A percentile compares a stretch with the other conserved stretches of the same genome.
Conservation (phyloP, 208 protist species). For the Trypanosoma avium region DNA sequence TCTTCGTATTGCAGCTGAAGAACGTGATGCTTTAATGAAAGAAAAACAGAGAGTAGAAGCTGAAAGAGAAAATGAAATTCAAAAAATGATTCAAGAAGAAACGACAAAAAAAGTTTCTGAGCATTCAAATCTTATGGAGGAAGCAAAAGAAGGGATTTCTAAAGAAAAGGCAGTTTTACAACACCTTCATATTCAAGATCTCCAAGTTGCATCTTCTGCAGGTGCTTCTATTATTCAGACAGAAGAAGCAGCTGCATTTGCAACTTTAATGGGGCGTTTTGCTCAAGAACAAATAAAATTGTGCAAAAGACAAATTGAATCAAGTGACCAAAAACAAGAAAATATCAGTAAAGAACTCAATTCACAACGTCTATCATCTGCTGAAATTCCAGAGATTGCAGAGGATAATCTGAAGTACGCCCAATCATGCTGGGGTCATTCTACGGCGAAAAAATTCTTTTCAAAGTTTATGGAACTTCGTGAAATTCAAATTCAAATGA, state of each 20-base stretch:
- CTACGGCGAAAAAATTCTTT: slow-evolving; percentile 71
- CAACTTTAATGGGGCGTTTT: slow-evolving; percentile 35
- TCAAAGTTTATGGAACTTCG: slow-evolving; percentile 69
- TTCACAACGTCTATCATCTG: slow-evolving; percentile 27
- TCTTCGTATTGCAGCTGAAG: slow-evolving; percentile 43
- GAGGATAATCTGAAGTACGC: slow-evolving; percentile 60
- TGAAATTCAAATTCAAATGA: slow-evolving; percentile 49
- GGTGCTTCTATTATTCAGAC: slow-evolving; percentile 41
- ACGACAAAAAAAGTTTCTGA: slow-evolving; percentile 38
- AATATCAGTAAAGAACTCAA: slow-evolving; percentile 53
- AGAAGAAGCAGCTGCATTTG: slow-evolving; percentile 50
- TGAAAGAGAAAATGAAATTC: slow-evolving; percentile 25
- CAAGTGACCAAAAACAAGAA: slow-evolving; percentile 33
- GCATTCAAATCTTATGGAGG: slow-evolving; percentile 32
- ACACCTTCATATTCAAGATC: slow-evolving; percentile 32
- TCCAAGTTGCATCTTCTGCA: slow-evolving; percentile 37
- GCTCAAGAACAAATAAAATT: slow-evolving; percentile 34
- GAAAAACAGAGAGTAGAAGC: slow-evolving; percentile 43
- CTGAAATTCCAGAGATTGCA: slow-evolving; percentile 40
- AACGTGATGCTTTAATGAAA: slow-evolving; percentile 40
- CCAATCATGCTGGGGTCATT: slow-evolving; percentile 63
- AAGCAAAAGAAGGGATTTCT: slow-evolving; percentile 41
- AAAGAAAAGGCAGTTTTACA: slow-evolving; percentile 25
- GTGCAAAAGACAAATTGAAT: slow-evolving; percentile 33
- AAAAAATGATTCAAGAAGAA: slow-evolving; percentile 37